A percentile compares a stretch with the other conserved stretches of the same genome.
Conservation (phyloP, 148 eudicot genomes). For the Silene uniflora region DNA sequence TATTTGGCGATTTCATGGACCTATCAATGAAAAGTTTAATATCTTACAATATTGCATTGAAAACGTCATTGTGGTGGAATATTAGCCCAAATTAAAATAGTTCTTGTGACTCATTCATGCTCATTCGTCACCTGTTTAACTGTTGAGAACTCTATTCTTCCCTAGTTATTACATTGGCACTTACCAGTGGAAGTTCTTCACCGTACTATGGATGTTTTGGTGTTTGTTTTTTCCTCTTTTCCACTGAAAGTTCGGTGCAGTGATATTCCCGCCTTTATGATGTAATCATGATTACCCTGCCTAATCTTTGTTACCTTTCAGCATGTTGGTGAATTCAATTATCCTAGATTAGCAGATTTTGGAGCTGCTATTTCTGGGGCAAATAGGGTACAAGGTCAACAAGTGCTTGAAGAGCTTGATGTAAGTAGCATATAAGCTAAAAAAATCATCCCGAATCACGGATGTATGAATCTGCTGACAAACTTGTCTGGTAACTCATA, state of each 20-base stretch:
- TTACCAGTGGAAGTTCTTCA: neutral
- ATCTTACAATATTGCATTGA: neutral
- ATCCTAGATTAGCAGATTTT: conserved; percentile 96
- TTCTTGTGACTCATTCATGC: neutral
- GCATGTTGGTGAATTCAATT: conserved; percentile 95
- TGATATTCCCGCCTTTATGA: neutral
- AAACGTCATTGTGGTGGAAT: neutral
- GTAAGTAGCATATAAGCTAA: conserved; percentile 42
- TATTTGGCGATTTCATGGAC: neutral
- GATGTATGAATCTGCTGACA: neutral
- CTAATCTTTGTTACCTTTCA: conserved; percentile 32
- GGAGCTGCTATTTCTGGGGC: conserved; percentile 99
- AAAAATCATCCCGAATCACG: neutral
- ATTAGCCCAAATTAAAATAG: neutral
- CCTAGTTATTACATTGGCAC: neutral
- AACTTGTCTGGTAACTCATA: neutral
- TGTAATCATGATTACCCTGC: conserved; percentile 13
- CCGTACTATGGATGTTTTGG: neutral
- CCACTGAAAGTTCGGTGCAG: neutral
- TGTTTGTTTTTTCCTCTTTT: no score
- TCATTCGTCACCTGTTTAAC: neutral
- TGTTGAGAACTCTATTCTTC: neutral
- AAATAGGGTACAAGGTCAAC: conserved; percentile 67
- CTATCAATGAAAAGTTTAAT: neutral
- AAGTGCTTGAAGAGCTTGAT: conserved; percentile 97